Base-by-base conservation (phyloP, 164 flowering plant species). In the Buxus sempervirens region DNA sequence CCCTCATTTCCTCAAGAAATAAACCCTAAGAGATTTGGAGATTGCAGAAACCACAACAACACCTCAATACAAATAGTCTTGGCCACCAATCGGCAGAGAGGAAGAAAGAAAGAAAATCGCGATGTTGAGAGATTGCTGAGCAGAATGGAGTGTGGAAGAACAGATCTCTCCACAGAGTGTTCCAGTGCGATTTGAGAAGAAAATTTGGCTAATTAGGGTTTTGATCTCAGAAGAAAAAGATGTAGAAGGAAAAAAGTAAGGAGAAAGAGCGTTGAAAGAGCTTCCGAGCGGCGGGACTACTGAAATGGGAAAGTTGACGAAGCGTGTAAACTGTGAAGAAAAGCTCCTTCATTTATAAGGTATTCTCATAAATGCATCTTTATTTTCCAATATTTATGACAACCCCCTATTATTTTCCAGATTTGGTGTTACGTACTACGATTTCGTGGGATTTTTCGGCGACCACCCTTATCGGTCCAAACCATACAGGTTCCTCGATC, bases 1-100 rank as follows among this genome's bases (percentile, higher is more conserved):
- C 90, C 90, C 90, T 82, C 93, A 88, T 90, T 86, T 88, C 91
- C 81, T 72, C 68, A 36, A 20, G 49, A 68, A n/a, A 63, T 27
- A 54, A 53, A 68, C 71, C 67, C 68, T 65, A 28, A 67, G 24
- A 53, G 20, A 16, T 67, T 53, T 60, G 10, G 24, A 56, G 56
- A 57, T 62, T 24, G 53, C 59, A 58, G 26, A 18, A 27, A 66
- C 9, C 51, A 57, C 20, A 18, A 14, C 18, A 48, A 49, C 13
- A 27, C 27, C 42, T 27, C 56, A 1, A 26, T 18, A 19, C 20
- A 12, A 9, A 13, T 7, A 24, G 21, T 28, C 7, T 20, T 2
- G 16, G 7, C 53, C 14, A 62, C 28, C 19, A 13, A 54, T n/a
- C 25, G 7, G 38, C 38, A 32, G 38, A 32, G 38, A 32, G 38